A percentile compares a stretch with the other conserved stretches of the same genome.
Evolutionary conservation across 306 rosid species (phyloP).

Genomic region (Acacia crassicarpa): DNA sequence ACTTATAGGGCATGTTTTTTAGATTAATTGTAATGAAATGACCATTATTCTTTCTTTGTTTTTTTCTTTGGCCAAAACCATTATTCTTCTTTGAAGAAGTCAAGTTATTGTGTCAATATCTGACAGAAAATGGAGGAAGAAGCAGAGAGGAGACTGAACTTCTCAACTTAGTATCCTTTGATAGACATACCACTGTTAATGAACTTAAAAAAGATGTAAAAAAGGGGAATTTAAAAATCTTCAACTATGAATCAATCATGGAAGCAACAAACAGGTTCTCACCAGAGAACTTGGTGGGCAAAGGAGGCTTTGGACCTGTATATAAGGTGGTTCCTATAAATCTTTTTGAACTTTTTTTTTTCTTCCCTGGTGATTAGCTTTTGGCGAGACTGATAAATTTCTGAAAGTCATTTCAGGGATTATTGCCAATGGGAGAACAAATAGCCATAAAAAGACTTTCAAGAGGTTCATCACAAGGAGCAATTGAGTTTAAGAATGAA

Average conservation of each 20-base stretch:
- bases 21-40: neutral
- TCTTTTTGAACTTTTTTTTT: neutral
- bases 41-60: neutral
- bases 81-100: neutral
- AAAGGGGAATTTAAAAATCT: constrained; percentile 8
- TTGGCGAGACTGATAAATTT: neutral
- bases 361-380: neutral
- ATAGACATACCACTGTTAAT: neutral
- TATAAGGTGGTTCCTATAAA: constrained; percentile 30
- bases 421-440: constrained; percentile 16
- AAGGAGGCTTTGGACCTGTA: constrained; percentile 45
- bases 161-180: neutral
- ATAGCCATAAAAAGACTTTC: constrained; percentile 46
- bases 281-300: constrained; percentile 25
- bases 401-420: constrained; percentile 23
- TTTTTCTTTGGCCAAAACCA: neutral
- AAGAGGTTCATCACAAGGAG: constrained; percentile 34
- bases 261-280: constrained; percentile 34
- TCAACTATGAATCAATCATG: constrained; percentile 27
- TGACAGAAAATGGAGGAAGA: neutral
- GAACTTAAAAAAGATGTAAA: constrained; percentile 12
- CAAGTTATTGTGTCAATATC: neutral
- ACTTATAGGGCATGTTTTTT: neutral
- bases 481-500: constrained; percentile 37
- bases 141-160: neutral